Base-by-base conservation (phyloP, 2,329 filamentous ascomycete genomes). In the Bipolaris oryzae region DNA sequence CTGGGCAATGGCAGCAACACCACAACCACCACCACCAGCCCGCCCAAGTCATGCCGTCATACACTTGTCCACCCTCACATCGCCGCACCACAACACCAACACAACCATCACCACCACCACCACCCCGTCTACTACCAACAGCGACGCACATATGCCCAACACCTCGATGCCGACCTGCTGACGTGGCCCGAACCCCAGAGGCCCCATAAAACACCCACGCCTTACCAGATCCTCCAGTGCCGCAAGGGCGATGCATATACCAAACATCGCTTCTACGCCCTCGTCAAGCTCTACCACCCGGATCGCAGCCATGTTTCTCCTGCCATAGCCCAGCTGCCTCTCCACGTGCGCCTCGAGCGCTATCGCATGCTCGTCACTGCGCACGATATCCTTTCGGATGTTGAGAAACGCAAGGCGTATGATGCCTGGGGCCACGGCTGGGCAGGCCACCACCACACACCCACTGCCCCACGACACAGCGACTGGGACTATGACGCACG, bases 201-300 rank as follows among this genome's bases (percentile, higher is more conserved):
- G 51, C 79, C 78, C 15, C 77, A 77, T 43, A 62, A 74, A 15
- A 71, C 74, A 23, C 91, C 90, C 1, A 94, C 93, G 0, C 95
- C 95, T 1, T 98, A 99, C 79, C 91, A 98, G 70, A 91, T 99
- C 72, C 88, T 98, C 69, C 81, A 84, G 31, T 79, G 84, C 62
- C 78, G 80, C 51, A 84, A 79, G 65, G 80, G 80, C 55, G 87
- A 86, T 13, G 84, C 87, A 1, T 98, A 99, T 76, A 88, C 85
- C 60, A 98, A 99, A 77, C 79, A 83, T 41, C 87, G 87, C 57
- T 99, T 92, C 82, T 95, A 96, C 76, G 85, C 94, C 71, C 85
- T 99, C 50, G 95, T 96, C 55, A 99, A 98, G 80, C 82, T 96
- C 44, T 99, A 99, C 79, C 95, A 99, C 72, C 95, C 95, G 0